Evolutionary conservation across 169 alveolate genomes (phyloP), one percentile per base, ranked within the genome.

Genomic region (Perkinsus marinus): DNA sequence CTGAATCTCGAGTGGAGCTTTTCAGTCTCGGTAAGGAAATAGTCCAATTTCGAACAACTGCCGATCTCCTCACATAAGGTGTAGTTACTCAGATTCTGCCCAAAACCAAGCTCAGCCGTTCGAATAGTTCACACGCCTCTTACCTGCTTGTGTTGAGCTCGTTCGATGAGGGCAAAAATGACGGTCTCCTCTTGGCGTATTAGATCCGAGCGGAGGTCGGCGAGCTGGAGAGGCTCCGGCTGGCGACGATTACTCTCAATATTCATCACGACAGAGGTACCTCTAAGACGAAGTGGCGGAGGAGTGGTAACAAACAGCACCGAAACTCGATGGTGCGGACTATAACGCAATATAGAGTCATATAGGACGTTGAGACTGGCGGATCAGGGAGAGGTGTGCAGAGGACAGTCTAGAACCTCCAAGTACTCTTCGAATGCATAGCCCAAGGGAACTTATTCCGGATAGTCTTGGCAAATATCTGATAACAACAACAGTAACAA

Each of bases 381-480:
- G 79, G 79, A 30, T 7, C 79, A 57, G 68, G 9, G 68, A n/a
- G n/a, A n/a, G n/a, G n/a, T 30, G 26, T 57, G 79, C 79, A 57
- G 79, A 30, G 79, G 7, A 57, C 22, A 19, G 79, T 39, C 93
- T 94, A 98, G 93, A 98, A 98, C 89, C 95, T 92, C 96, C 97
- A 98, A 89, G 96, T 98, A 34, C 98, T 96, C 43, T 96, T 97
- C 57, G 98, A 97, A 94, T 95, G 97, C 99, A 99, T 98, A 46
- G 99, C 99, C 99, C 99, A 99, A 39, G 99, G 98, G 92, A 99
- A 99, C 94, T 99, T 99, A 90, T 96, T 96, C 93, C 99, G 93
- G 68, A 95, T 90, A 39, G 96, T 94, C 96, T 95, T 57, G 37
- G 94, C 90, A 91, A 38, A 90, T 2, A 39, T 22, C 39, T 26